A percentile compares a stretch with the other conserved stretches of the same genome.
phyloP scores from a whole-genome alignment of 1,284 basidiomycete species.

The Puccinia novopanici region DNA sequence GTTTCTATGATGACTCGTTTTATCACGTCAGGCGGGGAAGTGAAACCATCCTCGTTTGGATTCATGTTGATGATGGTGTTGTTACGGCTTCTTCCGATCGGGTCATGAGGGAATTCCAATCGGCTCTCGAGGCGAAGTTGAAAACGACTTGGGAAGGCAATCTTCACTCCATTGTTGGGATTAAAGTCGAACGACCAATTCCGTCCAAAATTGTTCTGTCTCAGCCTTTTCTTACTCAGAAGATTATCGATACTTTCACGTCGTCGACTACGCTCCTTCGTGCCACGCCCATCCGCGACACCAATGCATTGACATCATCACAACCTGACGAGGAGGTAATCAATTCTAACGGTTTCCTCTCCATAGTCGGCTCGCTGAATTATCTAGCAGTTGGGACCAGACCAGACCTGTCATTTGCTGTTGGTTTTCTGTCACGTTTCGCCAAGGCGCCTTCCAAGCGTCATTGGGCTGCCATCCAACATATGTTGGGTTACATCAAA shows the following conservation, averaged over 20 bases:
- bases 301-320: not conserved
- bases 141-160: not conserved
- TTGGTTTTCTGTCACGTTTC: slow-evolving; percentile 19
- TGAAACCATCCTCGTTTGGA: slow-evolving; percentile 4
- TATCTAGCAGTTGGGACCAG: slow-evolving; percentile 19
- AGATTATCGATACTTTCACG: slow-evolving; percentile 4
- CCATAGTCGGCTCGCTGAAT: slow-evolving; percentile 17
- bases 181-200: not conserved
- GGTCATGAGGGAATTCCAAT: not conserved
- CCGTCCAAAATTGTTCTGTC: not conserved
- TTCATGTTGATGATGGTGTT: slow-evolving; percentile 23
- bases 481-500: not conserved
- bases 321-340: not conserved
- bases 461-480: slow-evolving; percentile 16
- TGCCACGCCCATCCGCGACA: not conserved
- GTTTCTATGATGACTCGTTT: slow-evolving; percentile 15
- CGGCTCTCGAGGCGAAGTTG: not conserved
- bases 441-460: not conserved
- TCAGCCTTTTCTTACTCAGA: slow-evolving; percentile 1
- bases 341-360: slow-evolving; percentile 4
- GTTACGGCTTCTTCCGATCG: not conserved
- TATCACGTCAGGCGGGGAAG: not conserved
- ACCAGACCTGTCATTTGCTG: slow-evolving; percentile 7
- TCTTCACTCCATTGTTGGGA: slow-evolving; percentile 2
- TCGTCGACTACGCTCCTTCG: not conserved